Evolutionary conservation across 371 early-diverging fungal genomes (phyloP), one percentile per base, ranked within the genome.

Genomic region (Mucor racemosus): DNA sequence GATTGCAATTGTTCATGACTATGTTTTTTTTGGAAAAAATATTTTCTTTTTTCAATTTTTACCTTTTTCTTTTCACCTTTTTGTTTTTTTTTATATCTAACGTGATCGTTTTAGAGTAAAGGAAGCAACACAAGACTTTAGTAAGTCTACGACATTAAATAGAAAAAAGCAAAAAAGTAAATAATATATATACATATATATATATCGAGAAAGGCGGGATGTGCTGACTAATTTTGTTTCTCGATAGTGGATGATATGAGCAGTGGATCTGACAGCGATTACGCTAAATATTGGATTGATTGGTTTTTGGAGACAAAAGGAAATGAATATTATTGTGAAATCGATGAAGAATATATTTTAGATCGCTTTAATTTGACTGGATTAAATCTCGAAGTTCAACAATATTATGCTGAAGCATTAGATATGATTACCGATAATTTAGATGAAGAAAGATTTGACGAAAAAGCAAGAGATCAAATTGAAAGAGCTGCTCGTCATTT

Each of bases 361-460:
- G 99, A 98, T 81, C 86, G 96, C 54, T 98, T 98, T 86, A 98
- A 98, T 72, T 84, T 98, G 73, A 95, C 96, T 15, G 97, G 97
- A n/a, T 84, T 98, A 39, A 87, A 84, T 68, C 73, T 84, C 14
- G 89, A 92, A 65, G 94, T 98, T 10, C 87, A 80, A 50, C 87
- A 92, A 67, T 94, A 91, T 75, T 88, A 89, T 78, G 76, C 82
- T 3, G 86, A 94, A 74, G 97, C 97, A 26, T 81, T 97, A 60
- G 97, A 96, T 68, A 86, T 95, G 81, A 98, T 99, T 69, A 90
- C 94, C 10, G 98, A 97, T 80, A 86, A 87, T 41, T 26, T 75
- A 85, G 87, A 88, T 46, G 88, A 89, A 64, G 92, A 91, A 15
- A 67, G 82, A 48, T 71, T 90, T 70, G 88, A 88, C 62, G 88